Evolutionary conservation across 495 filamentous ascomycete genomes (phyloP), one percentile per base, ranked within the genome.

Genomic region (Polyplosphaeria fusca): DNA sequence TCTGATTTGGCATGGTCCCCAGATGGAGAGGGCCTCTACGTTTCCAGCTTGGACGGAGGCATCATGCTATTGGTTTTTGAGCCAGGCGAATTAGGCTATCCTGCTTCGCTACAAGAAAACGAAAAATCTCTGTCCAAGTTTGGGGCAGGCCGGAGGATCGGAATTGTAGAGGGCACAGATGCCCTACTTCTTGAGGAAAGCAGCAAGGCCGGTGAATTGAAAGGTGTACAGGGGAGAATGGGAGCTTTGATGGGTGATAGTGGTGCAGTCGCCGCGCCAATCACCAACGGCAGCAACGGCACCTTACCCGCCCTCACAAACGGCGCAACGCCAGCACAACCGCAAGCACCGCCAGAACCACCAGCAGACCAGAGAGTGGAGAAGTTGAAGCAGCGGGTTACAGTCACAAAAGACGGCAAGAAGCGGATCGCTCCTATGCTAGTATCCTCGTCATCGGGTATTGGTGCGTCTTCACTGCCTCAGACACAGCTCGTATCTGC

Each of bases 1-100:
- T 89, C 89, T 0, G 93, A 99, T 73, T 76, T 99, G 40, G 87
- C 92, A 0, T 99, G 94, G 94, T 88, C 83, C 24, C 92, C 94
- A 0, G 90, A 96, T 68, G 93, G 93, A 5, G 87, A 84, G 61
- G 92, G 82, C 11, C 70, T 97, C 23, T 97, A 88, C 69, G 80
- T 88, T 13, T 87, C 88, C 5, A 91, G 87, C 41, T 73, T 96
- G 32, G 93, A 99, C 60, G 93, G 93, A 4, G 84, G 85, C 20
- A 91, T 96, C 47, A 78, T 92, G 25, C 82, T 83, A 0, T 78
- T 90, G 20, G 70, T 80, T 3, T 92, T 92, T 61, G 83, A 88
- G 62, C 75, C 78, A 35, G 85, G 81, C 3, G 88, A 92, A 65
- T 66, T 92, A 11, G 88, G 88, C 2, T 89, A 79, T 69, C 82